A percentile compares a stretch with the other conserved stretches of the same genome.
phyloP scores from a whole-genome alignment of 768 basidiomycete genomes.

The Mycena galericulata region DNA sequence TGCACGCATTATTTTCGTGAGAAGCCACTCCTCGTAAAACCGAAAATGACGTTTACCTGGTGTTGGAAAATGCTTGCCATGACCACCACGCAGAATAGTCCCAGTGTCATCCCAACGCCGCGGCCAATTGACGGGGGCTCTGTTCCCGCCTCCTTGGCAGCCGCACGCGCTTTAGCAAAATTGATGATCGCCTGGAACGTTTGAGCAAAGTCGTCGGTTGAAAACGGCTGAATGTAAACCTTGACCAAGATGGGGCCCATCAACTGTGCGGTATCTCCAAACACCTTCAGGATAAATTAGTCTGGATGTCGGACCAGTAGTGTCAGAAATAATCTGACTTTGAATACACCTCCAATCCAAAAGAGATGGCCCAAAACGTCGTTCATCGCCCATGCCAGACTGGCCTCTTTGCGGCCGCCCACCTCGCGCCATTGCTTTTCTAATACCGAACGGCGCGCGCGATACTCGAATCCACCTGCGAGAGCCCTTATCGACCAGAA shows the following conservation, averaged over 20 bases:
- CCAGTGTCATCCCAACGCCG: constrained; percentile 71
- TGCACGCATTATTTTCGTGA: constrained; percentile 37
- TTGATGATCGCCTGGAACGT: constrained; percentile 66
- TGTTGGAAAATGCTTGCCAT: constrained; percentile 69
- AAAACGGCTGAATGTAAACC: constrained; percentile 43
- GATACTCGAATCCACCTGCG: constrained; percentile 38
- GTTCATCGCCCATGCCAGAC: constrained; percentile 70
- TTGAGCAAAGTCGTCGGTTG: background rate
- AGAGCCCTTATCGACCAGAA: constrained; percentile 56
- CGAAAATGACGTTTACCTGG: constrained; percentile 55
- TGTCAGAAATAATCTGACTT: constrained; percentile 47
- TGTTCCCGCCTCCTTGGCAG: constrained; percentile 50
- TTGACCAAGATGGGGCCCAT: constrained; percentile 74
- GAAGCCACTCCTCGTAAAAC: background rate
- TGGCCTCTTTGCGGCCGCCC: constrained; percentile 60
- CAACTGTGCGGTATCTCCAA: constrained; percentile 71
- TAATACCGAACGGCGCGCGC: constrained; percentile 42
- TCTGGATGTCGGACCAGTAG: background rate
- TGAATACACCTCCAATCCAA: constrained; percentile 73
- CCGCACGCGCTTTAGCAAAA: constrained; percentile 63
- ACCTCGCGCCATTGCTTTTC: constrained; percentile 59
- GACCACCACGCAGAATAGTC: constrained; percentile 62
- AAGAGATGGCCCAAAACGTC: constrained; percentile 69
- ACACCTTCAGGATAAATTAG: constrained; percentile 53
- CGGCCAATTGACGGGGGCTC: constrained; percentile 57